These are phyloP conservation scores for Coemansia sp. DNA, from an alignment of 192 early-diverging fungal genomes.

Conservation along the genomic window DNA sequence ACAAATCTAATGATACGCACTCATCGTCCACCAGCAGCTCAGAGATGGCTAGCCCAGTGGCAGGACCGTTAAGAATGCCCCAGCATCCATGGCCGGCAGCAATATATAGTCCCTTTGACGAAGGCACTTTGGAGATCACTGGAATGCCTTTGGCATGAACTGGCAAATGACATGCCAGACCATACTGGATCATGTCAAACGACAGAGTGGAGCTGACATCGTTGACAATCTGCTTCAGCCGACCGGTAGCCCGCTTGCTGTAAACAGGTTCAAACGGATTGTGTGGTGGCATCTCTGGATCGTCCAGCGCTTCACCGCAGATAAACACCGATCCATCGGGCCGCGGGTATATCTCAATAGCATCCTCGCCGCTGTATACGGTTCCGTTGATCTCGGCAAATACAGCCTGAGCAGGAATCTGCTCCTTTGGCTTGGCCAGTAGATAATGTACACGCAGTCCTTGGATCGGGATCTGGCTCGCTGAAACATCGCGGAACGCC, in stretches of 20 bases:
- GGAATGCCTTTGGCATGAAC: slow-evolving; percentile 51
- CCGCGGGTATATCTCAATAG: slow-evolving; percentile 54
- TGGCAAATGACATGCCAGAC: slow-evolving; percentile 46
- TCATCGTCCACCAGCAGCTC: slow-evolving; percentile 44
- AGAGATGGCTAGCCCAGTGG: slow-evolving; percentile 45
- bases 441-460: slow-evolving; percentile 53
- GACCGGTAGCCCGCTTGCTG: slow-evolving; percentile 44
- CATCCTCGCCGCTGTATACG: slow-evolving; percentile 52
- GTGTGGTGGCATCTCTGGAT: slow-evolving; percentile 52
- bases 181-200: slow-evolving; percentile 46
- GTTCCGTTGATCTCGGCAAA: slow-evolving; percentile 57
- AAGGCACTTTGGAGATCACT: slow-evolving; percentile 46
- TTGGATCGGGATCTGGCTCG: slow-evolving; percentile 53
- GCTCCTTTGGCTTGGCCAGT: slow-evolving; percentile 33
- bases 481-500: slow-evolving; percentile 51
- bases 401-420: slow-evolving; percentile 43
- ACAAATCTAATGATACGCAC: slow-evolving; percentile 35
- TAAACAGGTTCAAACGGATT: slow-evolving; percentile 52
- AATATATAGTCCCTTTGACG: slow-evolving; percentile 40
- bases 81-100: slow-evolving; percentile 54
- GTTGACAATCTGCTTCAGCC: slow-evolving; percentile 53
- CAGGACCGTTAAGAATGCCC: slow-evolving; percentile 54
- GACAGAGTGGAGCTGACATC: slow-evolving; percentile 39
- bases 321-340: slow-evolving; percentile 53
- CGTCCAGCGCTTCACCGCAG: slow-evolving; percentile 52